Evolutionary conservation across 495 filamentous ascomycete genomes (phyloP), one percentile per base, ranked within the genome.

Genomic region (Tuber borchii): DNA sequence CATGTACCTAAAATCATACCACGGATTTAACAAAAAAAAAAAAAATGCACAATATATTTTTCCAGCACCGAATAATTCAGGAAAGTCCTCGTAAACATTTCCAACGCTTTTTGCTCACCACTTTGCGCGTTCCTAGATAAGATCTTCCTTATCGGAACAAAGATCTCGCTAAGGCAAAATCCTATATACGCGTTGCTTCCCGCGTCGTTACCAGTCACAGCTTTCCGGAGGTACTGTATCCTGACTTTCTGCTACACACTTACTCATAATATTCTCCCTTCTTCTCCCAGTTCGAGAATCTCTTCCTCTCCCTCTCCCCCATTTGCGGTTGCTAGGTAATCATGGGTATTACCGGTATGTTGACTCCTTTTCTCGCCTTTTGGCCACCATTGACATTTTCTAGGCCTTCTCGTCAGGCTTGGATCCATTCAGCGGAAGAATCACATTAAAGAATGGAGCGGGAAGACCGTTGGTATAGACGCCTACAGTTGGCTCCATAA

Each of bases 401-500:
- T 78, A 96, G 95, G 95, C 71, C 89, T 99, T 45, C 89, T 98
- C 48, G 93, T 93, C 70, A 87, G 97, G 69, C 91, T 99, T 69
- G 97, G 97, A 83, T 97, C 95, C 68, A 97, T 99, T 70, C 95
- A 98, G 70, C 93, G 93, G 80, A 92, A 91, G 79, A 91, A 89
- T 73, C 90, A 94, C 75, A 85, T 99, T 72, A 96, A 92, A 83
- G 92, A 94, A 80, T 98, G 92, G 83, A 87, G 88, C 19, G 95
- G 94, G 44, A 91, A 95, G 83, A 97, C 93, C 4, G 88, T 99
- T 65, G 96, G 92, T 4, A 89, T 99, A 22, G 96, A 99, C 84
- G 94, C 92, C 75, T 99, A 99, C 87, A 95, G 94, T 82, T 99
- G 96, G 96, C 90, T 99, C 46, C 96, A 99, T 83, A 92, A 96